Evolutionary conservation across 352 stramenopile species (phyloP), one percentile per base, ranked within the genome.

Genomic region (Globisporangium iwayamae): DNA sequence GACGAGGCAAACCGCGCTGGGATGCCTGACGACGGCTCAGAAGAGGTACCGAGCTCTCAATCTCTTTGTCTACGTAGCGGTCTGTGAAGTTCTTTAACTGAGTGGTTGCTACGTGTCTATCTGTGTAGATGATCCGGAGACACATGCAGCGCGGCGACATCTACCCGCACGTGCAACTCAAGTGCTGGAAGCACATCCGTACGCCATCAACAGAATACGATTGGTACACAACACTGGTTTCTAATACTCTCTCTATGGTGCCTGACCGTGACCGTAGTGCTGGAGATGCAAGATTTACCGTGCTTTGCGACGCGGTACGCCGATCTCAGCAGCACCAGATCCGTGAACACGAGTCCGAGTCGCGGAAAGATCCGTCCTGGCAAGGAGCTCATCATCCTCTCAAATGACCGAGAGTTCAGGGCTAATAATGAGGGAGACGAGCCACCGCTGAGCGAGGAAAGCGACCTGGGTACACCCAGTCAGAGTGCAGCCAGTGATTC

Each of bases 141-240:
- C 77, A 85, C 52, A 83, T 94, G 47, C 79, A 91, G 41, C 81
- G 85, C 2, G 83, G 85, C 36, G 82, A 90, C 28, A 81, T 89
- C 16, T 85, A 91, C 51, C 71, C 83, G 25, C 68, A 76, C 38
- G 71, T 68, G 34, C 81, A 89, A 56, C 66, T 76, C 68, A 91
- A 90, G 61, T 94, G 85, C 64, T 94, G 83, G 85, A 86, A 83
- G 28, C 75, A 94, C 54, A 90, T 92, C 34, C 14, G 79, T 89
- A 78, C 38, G 74, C 62, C 62, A 0, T 4, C 13, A 20, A 47
- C 11, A 34, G 28, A 10, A 36, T 34, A 25, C 34, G 34, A 41
- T 41, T 14, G 14, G 6, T 34, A 18, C 20, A 20, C 18, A 64
- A 28, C 6, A 65, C 14, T 25, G 20, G 34, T 45, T 28, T 53